These are phyloP conservation scores for Calvatia gigantea DNA, from an alignment of 768 basidiomycete genomes.

Conservation along the genomic window DNA sequence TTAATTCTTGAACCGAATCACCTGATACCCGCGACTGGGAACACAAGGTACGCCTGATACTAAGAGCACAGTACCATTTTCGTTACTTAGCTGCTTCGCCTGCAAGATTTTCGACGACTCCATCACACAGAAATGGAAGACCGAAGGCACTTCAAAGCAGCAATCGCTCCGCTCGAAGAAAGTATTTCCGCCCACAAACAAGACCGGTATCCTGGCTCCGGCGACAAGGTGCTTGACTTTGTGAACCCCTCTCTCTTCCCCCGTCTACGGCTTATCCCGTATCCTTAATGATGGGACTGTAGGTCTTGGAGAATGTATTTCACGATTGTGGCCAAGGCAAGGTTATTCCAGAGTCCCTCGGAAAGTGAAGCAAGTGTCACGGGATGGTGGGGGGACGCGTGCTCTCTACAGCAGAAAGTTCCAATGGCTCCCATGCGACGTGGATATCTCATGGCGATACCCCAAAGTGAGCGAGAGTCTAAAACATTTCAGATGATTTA, in stretches of 20 bases:
- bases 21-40: constrained; percentile 32
- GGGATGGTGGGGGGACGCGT: neutral
- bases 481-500: too few species aligned
- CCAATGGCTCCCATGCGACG: constrained; percentile 21
- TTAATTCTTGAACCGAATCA: constrained; percentile 30
- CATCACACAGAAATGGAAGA: constrained; percentile 17
- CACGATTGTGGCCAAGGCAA: constrained; percentile 14
- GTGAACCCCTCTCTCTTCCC: constrained; percentile 40
- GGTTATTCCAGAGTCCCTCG: neutral
- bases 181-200: constrained; percentile 26
- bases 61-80: too few species aligned
- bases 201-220: constrained; percentile 43
- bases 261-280: constrained; percentile 26
- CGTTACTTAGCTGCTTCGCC: neutral
- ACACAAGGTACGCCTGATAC: constrained; percentile 21
- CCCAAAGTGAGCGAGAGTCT: constrained; percentile 9
- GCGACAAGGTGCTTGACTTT: constrained; percentile 38
- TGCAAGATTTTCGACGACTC: constrained; percentile 15
- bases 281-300: constrained; percentile 7
- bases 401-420: constrained; percentile 15
- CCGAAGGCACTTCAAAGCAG: constrained; percentile 13
- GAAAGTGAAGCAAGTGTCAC: neutral
- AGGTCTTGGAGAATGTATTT: constrained; percentile 13
- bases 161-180: constrained; percentile 27
- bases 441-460: constrained; percentile 14